Conservation (phyloP, 768 basidiomycete genomes). For the Pulveroboletus frians region DNA sequence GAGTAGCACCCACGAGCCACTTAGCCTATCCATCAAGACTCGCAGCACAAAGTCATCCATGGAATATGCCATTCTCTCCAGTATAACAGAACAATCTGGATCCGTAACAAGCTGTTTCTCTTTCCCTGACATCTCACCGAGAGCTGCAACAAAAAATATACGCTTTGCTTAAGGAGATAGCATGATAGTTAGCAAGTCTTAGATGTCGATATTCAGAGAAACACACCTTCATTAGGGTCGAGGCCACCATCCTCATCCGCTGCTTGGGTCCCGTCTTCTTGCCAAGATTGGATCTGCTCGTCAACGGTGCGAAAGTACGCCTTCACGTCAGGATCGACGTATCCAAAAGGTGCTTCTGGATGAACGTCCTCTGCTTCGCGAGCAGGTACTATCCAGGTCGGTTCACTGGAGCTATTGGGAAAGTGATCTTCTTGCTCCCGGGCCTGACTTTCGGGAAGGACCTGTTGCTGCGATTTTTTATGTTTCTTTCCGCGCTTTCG, state of each 20-base stretch:
- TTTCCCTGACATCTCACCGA: slow-evolving; percentile 80
- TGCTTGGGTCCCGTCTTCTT: slow-evolving; percentile 40
- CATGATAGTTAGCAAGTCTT: neutral
- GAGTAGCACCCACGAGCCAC: slow-evolving; percentile 69
- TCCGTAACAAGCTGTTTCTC: slow-evolving; percentile 90
- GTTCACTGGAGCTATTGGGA: slow-evolving; percentile 34
- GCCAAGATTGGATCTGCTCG: slow-evolving; percentile 83
- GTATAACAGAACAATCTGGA: slow-evolving; percentile 83
- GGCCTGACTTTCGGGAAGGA: neutral
- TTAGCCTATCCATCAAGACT: slow-evolving; percentile 82
- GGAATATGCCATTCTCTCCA: slow-evolving; percentile 86
- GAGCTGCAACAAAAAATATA: slow-evolving; percentile 74
- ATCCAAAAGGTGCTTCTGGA: slow-evolving; percentile 81
- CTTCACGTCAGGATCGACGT: slow-evolving; percentile 84
- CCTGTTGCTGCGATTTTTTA: slow-evolving; percentile 41
- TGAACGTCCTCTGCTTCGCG: slow-evolving; percentile 39
- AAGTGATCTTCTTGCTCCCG: slow-evolving; percentile 4
- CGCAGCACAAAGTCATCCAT: slow-evolving; percentile 97
- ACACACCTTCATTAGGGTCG: slow-evolving; percentile 69
- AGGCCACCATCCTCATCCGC: slow-evolving; percentile 42
- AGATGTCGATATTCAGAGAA: neutral
- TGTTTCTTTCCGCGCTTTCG: slow-evolving; percentile 75
- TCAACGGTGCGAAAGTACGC: slow-evolving; percentile 91
- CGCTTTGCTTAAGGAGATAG: slow-evolving; percentile 50
- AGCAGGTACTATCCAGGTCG: slow-evolving; percentile 66